Evolutionary conservation across 2,329 filamentous ascomycete genomes (phyloP), one percentile per base, ranked within the genome.

Genomic region (Erysiphe neolycopersici): DNA sequence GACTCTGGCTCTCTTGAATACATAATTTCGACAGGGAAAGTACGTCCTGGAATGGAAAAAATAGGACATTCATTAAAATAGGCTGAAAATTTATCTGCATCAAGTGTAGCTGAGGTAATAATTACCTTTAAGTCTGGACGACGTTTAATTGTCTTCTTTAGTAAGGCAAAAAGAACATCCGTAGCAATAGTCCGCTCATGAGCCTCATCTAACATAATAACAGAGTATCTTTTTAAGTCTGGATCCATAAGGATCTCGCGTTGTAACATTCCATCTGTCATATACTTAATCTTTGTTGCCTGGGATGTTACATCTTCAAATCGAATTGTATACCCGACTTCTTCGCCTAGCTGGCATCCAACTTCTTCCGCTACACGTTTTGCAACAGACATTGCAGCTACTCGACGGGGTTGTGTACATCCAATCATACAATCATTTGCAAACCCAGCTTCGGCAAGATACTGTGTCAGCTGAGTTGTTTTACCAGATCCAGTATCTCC

Each of bases 181-280:
- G 89, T 98, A 0, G 87, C 73, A 52, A 98, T 92, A 0, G 89
- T 98, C 47, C 89, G 76, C 59, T 98, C 89, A 72, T 98, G 89
- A 4, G 89, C 89, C 58, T 98, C 89, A 58, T 98, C 89, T 52
- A 98, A 69, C 77, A 98, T 98, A 55, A 98, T 94, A 47, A 89
- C 83, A 0, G 84, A 92, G 57, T 98, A 98, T 50, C 80, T 74
- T 55, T 71, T 79, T 50, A 98, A 63, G 53, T 93, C 79, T 0
- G 85, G 80, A 57, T 98, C 89, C 51, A 94, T 69, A 43, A 98
- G 68, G 57, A 94, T 84, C 62, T 98, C 89, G 64, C 89, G 73
- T 62, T 94, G 76, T 58, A 98, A 71, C 81, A 95, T 95, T 60
- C 89, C 89, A 54, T 98, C 89, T 14, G 89, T 98, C 87, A 98